Evolutionary conservation across 192 early-diverging fungal genomes (phyloP), one percentile per base, ranked within the genome.

Genomic region (Thoreauomyces humboldtii): DNA sequence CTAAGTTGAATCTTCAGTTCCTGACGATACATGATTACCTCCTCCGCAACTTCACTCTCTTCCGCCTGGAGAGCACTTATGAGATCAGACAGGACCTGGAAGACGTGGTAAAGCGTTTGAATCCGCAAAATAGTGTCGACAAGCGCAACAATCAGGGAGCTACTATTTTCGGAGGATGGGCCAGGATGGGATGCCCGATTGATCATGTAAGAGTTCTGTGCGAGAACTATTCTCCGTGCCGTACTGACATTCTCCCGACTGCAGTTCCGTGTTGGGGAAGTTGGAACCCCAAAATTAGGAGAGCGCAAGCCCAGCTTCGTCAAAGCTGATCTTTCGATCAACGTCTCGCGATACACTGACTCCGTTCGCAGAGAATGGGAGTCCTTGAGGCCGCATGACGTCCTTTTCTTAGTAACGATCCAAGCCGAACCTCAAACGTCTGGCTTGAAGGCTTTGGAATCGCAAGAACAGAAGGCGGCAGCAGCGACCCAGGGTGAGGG

Each of bases 1-100:
- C 97, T 3, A 94, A 95, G 68, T 81, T 99, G 21, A 89, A 89
- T 51, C 76, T 99, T 24, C 97, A 99, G 78, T 99, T 91, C 68
- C 77, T 99, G 59, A 90, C 94, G 0, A 67, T 93, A 19, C 88
- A 89, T 35, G 98, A 99, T 69, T 98, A 97, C 72, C 69, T 99
- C 43, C 72, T 86, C 17, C 84, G 98, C 32, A 90, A 91, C 70
- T 91, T 92, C 53, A 83, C 85, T 41, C 77, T 98, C 27, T 89
- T 89, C 74, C 84, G 87, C 7, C 62, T 93, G 21, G 98, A 99
- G 67, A 84, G 81, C 42, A 86, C 87, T 1, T 89, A 84, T 59
- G 91, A 86, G 45, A 91, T 99, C 48, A 81, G 93, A 35, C 86
- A 92, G 61, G 91, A 94, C 69, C 73, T 98, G 22, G 86, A 93